A percentile compares a stretch with the other conserved stretches of the same genome.
Evolutionary conservation across 2,329 filamentous ascomycete species (phyloP).

Genomic region (Botrytis pseudocinerea): DNA sequence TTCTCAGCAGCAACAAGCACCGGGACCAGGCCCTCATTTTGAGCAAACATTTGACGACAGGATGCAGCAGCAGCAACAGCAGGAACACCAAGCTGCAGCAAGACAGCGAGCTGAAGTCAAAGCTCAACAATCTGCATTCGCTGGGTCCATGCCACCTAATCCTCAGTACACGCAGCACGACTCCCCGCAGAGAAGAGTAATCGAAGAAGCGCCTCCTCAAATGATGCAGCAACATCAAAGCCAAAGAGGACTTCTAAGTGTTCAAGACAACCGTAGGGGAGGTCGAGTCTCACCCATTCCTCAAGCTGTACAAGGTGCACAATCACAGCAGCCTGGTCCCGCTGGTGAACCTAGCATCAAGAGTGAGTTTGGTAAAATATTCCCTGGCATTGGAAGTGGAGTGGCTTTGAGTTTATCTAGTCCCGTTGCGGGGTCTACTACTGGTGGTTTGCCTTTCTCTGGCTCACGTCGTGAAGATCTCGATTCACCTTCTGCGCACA

Average conservation of each 20-base stretch:
- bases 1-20: slow-evolving; percentile 40
- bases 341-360: slow-evolving; percentile 86
- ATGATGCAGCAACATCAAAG: slow-evolving; percentile 57
- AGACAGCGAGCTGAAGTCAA: slow-evolving; percentile 42
- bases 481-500: slow-evolving; percentile 48
- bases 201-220: slow-evolving; percentile 53
- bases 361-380: slow-evolving; percentile 92
- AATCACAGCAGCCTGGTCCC: slow-evolving; percentile 75
- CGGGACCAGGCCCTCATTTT: slow-evolving; percentile 39
- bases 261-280: slow-evolving; percentile 74
- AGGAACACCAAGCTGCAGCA: slow-evolving; percentile 40
- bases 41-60: slow-evolving; percentile 36
- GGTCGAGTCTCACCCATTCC: slow-evolving; percentile 86
- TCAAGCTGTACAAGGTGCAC: slow-evolving; percentile 90
- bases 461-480: slow-evolving; percentile 55
- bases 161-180: slow-evolving; percentile 49
- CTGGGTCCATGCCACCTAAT: slow-evolving; percentile 44
- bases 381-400: slow-evolving; percentile 83
- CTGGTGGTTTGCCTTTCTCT: slow-evolving; percentile 53
- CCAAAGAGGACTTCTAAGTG: slow-evolving; percentile 67
- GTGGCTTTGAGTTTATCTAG: slow-evolving; percentile 53
- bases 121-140: slow-evolving; percentile 40
- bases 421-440: slow-evolving; percentile 50
- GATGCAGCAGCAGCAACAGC: slow-evolving; percentile 43
- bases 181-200: slow-evolving; percentile 45